A percentile compares a stretch with the other conserved stretches of the same genome.
Evolutionary conservation across 257 asterid genomes (phyloP).

Genomic region (Paulownia fortunei): DNA sequence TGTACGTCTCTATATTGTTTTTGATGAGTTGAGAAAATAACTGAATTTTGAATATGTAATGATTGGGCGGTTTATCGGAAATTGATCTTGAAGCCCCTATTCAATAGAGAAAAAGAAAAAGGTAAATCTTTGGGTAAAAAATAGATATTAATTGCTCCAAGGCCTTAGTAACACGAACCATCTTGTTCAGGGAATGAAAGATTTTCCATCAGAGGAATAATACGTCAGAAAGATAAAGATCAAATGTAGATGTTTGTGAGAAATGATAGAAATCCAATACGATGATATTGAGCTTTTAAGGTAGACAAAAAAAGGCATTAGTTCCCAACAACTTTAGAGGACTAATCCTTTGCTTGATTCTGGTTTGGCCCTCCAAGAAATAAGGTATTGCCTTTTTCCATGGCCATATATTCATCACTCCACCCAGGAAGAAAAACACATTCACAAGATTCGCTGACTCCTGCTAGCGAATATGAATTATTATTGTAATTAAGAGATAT

Average conservation of each 20-base stretch:
- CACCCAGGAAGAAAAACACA: too few species aligned
- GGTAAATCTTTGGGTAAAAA: neutral
- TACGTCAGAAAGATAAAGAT: neutral
- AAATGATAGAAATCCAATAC: neutral
- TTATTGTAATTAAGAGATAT: too few species aligned
- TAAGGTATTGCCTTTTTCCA: constrained; percentile 4
- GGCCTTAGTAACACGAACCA: constrained; percentile 15
- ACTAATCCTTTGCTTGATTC: constrained; percentile 30
- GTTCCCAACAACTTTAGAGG: neutral
- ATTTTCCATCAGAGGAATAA: constrained; percentile 16
- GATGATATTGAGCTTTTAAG: constrained; percentile 7
- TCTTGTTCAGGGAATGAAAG: constrained; percentile 26
- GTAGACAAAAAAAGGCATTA: neutral
- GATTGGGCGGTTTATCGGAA: constrained; percentile 59
- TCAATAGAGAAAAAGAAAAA: neutral
- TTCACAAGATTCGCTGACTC: too few species aligned
- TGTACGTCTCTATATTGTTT: constrained; percentile 55
- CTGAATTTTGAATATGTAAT: constrained; percentile 50
- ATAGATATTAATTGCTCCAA: neutral
- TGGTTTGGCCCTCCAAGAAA: neutral
- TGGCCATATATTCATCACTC: neutral
- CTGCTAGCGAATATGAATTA: too few species aligned
- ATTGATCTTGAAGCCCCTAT: constrained; percentile 35
- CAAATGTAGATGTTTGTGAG: neutral
- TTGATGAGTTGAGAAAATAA: constrained; percentile 52